Conservation (phyloP, 441 rosid genomes). For the Euphorbia corollata region DNA sequence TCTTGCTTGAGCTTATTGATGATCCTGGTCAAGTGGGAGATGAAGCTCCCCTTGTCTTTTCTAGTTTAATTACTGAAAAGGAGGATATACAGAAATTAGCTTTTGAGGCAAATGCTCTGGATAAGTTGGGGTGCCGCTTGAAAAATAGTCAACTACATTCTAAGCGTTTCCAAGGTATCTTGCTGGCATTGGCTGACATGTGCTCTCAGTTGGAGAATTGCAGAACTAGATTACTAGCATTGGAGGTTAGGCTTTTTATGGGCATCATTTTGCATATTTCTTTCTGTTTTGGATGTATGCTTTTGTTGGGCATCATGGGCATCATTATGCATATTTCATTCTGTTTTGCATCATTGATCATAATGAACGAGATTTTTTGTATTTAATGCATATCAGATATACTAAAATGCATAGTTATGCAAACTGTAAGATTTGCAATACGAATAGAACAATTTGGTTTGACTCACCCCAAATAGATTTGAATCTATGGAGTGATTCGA, state of each 20-base stretch:
- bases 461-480: no score
- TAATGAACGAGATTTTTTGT: background rate
- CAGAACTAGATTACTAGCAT: slow-evolving; percentile 57
- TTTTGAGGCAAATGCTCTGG: slow-evolving; percentile 59
- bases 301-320: slow-evolving; percentile 3
- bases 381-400: background rate
- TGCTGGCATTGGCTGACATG: slow-evolving; percentile 65
- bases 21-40: slow-evolving; percentile 84
- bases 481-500: no score
- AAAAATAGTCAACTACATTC: slow-evolving; percentile 39
- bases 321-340: slow-evolving; percentile 10
- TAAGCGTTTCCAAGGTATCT: slow-evolving; percentile 57
- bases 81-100: slow-evolving; percentile 82
- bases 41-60: slow-evolving; percentile 67
- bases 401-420: background rate
- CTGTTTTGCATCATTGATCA: slow-evolving; percentile 8
- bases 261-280: slow-evolving; percentile 2
- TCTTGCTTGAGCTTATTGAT: slow-evolving; percentile 77
- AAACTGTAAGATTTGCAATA: no score
- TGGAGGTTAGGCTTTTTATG: slow-evolving; percentile 41
- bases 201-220: slow-evolving; percentile 79
- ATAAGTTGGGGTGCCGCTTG: slow-evolving; percentile 44
- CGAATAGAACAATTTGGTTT: no score
- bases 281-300: slow-evolving; percentile 7
- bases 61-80: slow-evolving; percentile 50